Conservation (phyloP, 202 grass and related monocot species). For the Panicum hallii region DNA sequence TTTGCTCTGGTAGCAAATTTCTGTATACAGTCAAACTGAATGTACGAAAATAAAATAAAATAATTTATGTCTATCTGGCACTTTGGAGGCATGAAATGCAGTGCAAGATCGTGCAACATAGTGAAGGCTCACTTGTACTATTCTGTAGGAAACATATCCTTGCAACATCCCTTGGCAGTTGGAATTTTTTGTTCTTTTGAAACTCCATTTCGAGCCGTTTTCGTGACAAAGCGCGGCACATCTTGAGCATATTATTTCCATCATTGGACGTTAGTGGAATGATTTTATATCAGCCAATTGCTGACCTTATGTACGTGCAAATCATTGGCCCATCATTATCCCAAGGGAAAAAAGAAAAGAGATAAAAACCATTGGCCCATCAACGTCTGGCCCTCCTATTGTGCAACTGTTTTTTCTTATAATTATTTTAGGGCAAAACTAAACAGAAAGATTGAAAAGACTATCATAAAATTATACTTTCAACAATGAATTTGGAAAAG, state of each 20-base stretch:
- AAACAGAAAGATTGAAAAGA: background rate
- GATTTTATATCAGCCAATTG: background rate
- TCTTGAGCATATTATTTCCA: conserved; percentile 5
- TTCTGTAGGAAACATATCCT: background rate
- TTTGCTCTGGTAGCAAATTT: conserved; percentile 48
- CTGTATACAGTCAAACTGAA: conserved; percentile 6
- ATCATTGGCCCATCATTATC: background rate
- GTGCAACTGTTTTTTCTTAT: background rate
- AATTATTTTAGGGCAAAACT: background rate
- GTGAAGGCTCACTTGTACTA: background rate
- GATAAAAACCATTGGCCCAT: background rate
- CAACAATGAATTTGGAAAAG: background rate
- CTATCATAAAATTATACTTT: background rate
- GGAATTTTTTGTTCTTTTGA: conserved; percentile 11
- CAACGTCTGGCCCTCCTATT: background rate
- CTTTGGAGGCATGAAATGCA: background rate
- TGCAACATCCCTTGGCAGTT: background rate
- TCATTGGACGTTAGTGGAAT: conserved; percentile 37
- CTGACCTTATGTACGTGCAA: background rate
- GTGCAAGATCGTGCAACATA: conserved; percentile 36
- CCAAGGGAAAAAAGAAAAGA: too few species aligned
- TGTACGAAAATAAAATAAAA: background rate
- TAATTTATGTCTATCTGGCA: conserved; percentile 1
- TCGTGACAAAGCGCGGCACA: conserved; percentile 26
- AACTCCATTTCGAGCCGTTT: background rate